phyloP scores from a whole-genome alignment of 495 filamentous ascomycete species.

The Acidiella bohemica region DNA sequence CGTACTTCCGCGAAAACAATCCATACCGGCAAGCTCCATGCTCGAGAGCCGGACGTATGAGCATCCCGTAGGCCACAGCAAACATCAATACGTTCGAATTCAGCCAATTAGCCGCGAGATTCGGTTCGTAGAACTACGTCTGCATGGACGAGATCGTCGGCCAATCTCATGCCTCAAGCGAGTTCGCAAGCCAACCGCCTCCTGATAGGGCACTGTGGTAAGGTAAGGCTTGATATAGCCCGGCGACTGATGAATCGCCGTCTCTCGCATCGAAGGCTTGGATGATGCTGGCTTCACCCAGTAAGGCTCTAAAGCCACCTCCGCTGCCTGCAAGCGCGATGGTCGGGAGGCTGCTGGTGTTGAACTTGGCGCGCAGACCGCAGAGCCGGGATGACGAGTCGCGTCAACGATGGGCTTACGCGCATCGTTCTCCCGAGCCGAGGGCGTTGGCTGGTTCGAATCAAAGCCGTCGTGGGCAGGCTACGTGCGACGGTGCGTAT shows the following conservation, averaged over 20 bases:
- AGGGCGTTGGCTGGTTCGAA: too few relatives aligned
- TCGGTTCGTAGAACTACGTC: constrained; percentile 26
- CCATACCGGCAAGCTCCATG: constrained; percentile 1
- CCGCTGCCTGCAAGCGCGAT: constrained; percentile 31
- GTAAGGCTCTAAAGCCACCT: constrained; percentile 35
- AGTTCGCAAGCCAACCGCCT: constrained; percentile 34
- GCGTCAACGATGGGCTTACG: constrained; percentile 26
- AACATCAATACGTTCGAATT: constrained; percentile 20
- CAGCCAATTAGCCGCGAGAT: constrained; percentile 25
- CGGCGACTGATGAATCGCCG: constrained; percentile 25
- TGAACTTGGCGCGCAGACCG: constrained; percentile 24
- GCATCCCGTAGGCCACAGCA: constrained; percentile 9
- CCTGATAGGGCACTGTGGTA: constrained; percentile 36
- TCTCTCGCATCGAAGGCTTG: constrained; percentile 33
- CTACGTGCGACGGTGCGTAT: too few relatives aligned
- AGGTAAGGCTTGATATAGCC: constrained; percentile 34
- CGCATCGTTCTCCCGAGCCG: constrained; percentile 22
- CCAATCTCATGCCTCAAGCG: constrained; percentile 32
- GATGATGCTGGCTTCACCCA: constrained; percentile 34
- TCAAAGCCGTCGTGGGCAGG: too few relatives aligned
- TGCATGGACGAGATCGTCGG: constrained; percentile 31
- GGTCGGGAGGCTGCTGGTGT: constrained; percentile 19
- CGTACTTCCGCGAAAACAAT: too few relatives aligned
- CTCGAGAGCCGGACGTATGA: neutral
- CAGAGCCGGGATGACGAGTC: constrained; percentile 27